phyloP scores from a whole-genome alignment of 176 grass and related monocot genomes.

The Guadua angustifolia region DNA sequence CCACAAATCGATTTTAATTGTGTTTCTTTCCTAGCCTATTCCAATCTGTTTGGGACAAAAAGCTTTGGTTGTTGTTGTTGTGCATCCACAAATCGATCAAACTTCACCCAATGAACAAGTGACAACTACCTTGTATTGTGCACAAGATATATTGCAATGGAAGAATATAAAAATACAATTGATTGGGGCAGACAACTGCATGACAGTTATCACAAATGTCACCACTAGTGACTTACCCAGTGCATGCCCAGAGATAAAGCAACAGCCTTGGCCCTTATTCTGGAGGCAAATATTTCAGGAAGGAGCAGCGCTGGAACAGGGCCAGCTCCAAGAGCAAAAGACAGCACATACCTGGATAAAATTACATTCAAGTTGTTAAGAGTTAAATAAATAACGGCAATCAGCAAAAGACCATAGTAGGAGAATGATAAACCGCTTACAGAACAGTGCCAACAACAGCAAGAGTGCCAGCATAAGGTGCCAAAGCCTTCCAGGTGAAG shows the following conservation, averaged over 20 bases:
- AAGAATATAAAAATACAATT: not conserved
- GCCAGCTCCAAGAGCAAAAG: conserved; percentile 95
- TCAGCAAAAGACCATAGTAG: not conserved
- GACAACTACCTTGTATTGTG: conserved; percentile 16
- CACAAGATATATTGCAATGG: not conserved
- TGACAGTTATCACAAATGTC: not conserved
- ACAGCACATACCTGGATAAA: conserved; percentile 82
- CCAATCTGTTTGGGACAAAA: no score
- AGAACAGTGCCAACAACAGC: conserved; percentile 87
- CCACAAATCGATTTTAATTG: no score
- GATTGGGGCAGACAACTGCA: not conserved
- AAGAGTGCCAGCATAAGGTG: conserved; percentile 92
- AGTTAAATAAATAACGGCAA: conserved; percentile 13
- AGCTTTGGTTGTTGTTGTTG: no score
- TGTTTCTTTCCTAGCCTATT: no score
- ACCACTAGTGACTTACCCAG: conserved; percentile 71
- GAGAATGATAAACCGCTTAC: conserved; percentile 59
- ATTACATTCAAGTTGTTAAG: conserved; percentile 40
- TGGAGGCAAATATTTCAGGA: conserved; percentile 98
- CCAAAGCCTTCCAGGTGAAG: conserved; percentile 84
- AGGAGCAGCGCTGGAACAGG: conserved; percentile 97
- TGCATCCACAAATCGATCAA: not conserved
- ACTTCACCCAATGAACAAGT: conserved; percentile 5
- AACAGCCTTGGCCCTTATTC: conserved; percentile 99
- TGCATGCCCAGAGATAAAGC: conserved; percentile 98